Conservation (phyloP, 2,329 filamentous ascomycete genomes). For the Verticillium zaregamsianum region DNA sequence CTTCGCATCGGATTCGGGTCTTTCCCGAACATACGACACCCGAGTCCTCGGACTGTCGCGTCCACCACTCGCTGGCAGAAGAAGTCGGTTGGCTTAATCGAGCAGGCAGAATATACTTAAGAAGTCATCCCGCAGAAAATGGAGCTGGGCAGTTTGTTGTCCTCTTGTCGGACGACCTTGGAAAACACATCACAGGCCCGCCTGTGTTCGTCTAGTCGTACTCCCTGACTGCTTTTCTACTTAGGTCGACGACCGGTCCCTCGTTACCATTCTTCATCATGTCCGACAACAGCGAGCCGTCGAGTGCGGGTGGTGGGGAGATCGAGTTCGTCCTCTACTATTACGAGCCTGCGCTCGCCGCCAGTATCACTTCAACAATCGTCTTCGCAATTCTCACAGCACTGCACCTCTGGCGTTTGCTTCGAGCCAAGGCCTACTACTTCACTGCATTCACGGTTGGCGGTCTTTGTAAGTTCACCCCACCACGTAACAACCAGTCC, state of each 20-base stretch:
- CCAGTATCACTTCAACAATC: slow-evolving; percentile 8
- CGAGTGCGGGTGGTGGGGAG: not conserved
- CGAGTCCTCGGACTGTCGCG: not conserved
- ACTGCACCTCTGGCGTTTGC: slow-evolving; percentile 8
- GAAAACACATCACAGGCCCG: no score
- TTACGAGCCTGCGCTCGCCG: slow-evolving; percentile 12
- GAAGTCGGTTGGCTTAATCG: not conserved
- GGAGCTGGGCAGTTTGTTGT: not conserved
- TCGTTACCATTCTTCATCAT: slow-evolving; percentile 6
- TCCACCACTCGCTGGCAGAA: not conserved
- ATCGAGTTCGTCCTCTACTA: slow-evolving; percentile 15
- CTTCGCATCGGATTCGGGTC: not conserved
- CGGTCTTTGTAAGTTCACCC: slow-evolving; percentile 6
- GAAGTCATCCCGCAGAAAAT: not conserved
- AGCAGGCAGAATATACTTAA: not conserved
- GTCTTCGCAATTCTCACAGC: slow-evolving; percentile 12
- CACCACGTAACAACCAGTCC: not conserved
- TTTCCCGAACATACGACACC: not conserved
- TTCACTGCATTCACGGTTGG: slow-evolving; percentile 10
- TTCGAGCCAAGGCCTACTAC: slow-evolving; percentile 10
- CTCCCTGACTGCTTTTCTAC: no score
- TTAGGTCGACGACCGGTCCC: not conserved
- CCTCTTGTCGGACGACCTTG: not conserved
- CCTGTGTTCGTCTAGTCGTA: no score
- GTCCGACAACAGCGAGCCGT: slow-evolving; percentile 1